Evolutionary conservation across 2,329 filamentous ascomycete genomes (phyloP).

Genomic region (Ophiostoma ips): DNA sequence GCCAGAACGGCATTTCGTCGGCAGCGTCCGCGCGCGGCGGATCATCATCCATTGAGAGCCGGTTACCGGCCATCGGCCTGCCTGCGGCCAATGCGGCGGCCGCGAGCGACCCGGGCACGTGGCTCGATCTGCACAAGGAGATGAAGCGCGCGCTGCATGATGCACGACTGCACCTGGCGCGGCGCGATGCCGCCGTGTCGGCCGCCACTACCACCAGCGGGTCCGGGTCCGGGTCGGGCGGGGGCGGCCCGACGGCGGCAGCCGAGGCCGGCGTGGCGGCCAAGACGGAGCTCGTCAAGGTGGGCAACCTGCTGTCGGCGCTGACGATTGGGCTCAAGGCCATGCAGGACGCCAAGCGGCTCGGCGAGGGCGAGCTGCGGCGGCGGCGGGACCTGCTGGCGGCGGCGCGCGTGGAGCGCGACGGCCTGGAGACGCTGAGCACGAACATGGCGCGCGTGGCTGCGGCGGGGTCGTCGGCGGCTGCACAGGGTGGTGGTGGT

Average conservation of each 20-base stretch:
- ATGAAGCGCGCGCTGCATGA: conserved; percentile 59
- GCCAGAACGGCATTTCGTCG: not conserved
- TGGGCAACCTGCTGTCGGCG: conserved; percentile 46
- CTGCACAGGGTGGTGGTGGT: too few relatives aligned
- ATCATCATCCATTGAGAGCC: conserved; percentile 16
- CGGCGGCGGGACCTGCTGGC: conserved; percentile 57
- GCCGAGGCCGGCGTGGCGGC: conserved; percentile 58
- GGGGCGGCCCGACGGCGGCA: conserved; percentile 16
- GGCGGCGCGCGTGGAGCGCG: conserved; percentile 57
- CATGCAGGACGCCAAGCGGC: conserved; percentile 37
- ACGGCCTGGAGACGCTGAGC: conserved; percentile 60
- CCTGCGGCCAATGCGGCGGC: conserved; percentile 27
- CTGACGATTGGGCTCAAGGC: conserved; percentile 51
- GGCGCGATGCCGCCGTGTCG: conserved; percentile 45
- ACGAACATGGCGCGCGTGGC: conserved; percentile 40
- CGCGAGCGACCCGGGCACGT: conserved; percentile 49
- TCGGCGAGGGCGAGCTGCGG: conserved; percentile 64
- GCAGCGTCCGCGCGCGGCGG: not conserved
- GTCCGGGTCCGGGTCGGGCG: not conserved
- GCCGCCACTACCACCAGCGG: conserved; percentile 11
- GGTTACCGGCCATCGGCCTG: conserved; percentile 21
- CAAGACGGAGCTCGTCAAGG: conserved; percentile 58
- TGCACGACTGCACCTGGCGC: conserved; percentile 49
- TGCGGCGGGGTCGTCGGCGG: conserved; percentile 18
- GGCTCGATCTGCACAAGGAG: conserved; percentile 64